Percentiles rank a stretch among this genome's conserved stretches.
phyloP scores from a whole-genome alignment of 2,329 filamentous ascomycete genomes.

The Fusarium austroafricanum region DNA sequence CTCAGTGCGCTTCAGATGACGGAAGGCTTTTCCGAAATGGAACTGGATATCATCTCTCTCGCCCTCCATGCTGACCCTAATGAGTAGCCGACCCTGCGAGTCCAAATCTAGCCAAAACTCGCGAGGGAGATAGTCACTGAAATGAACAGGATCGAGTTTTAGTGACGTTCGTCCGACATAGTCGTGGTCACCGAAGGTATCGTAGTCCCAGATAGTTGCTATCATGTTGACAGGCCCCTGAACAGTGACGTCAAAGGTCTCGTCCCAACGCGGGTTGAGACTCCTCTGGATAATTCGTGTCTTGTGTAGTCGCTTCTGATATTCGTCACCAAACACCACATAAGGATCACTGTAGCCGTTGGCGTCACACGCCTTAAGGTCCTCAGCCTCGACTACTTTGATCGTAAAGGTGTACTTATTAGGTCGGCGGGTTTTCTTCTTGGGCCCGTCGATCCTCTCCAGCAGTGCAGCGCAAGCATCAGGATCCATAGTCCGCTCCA shows the following conservation, averaged over 20 bases:
- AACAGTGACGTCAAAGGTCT: constrained; percentile 95
- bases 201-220: constrained; percentile 98
- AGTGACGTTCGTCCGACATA: constrained; percentile 97
- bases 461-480: constrained; percentile 89
- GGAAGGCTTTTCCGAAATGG: constrained; percentile 97
- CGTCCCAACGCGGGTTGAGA: constrained; percentile 96
- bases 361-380: constrained; percentile 97
- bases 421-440: constrained; percentile 72
- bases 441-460: constrained; percentile 76
- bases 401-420: constrained; percentile 98
- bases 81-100: constrained; percentile 88
- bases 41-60: constrained; percentile 99
- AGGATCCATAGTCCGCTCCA: constrained; percentile 90
- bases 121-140: constrained; percentile 92
- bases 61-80: constrained; percentile 98
- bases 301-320: constrained; percentile 95
- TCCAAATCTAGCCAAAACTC: constrained; percentile 99
- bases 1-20: constrained; percentile 93
- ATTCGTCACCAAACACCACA: constrained; percentile 95
- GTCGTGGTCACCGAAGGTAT: constrained; percentile 96
- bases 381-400: constrained; percentile 97
- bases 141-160: constrained; percentile 97
- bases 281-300: constrained; percentile 91
- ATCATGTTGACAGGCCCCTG: constrained; percentile 92
- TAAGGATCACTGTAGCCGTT: constrained; percentile 96